These are phyloP conservation scores for Eutrema japonicum DNA, from an alignment of 345 rosid species.

Conservation along the genomic window DNA sequence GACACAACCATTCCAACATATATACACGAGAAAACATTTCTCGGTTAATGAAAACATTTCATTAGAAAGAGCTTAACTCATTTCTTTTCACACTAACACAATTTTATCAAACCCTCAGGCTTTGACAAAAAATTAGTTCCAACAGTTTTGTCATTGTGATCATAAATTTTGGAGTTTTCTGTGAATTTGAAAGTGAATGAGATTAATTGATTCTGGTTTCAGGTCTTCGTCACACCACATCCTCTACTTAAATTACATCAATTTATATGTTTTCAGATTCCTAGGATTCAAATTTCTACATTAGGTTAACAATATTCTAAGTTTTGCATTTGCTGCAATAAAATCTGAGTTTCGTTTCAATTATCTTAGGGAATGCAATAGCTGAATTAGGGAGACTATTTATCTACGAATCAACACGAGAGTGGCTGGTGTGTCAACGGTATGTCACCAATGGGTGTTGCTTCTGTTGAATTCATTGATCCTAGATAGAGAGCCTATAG, in stretches of 20 bases:
- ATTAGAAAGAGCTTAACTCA: too few species aligned
- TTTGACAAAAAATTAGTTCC: too few species aligned
- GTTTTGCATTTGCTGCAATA: too few species aligned
- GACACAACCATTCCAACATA: too few species aligned
- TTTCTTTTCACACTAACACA: too few species aligned
- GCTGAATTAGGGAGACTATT: conserved; percentile 92
- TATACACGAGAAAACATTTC: too few species aligned
- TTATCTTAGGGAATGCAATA: conserved; percentile 72
- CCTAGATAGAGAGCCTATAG: conserved; percentile 94
- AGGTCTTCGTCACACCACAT: conserved; percentile 92
- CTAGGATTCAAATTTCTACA: background rate
- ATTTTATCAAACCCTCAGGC: too few species aligned
- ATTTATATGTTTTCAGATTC: background rate
- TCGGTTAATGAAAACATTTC: too few species aligned
- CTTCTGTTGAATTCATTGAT: conserved; percentile 91
- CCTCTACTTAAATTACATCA: conserved; percentile 66
- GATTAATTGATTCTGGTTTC: conserved; percentile 8
- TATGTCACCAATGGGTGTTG: conserved; percentile 85
- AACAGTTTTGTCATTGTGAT: conserved; percentile 34
- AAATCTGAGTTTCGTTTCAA: background rate
- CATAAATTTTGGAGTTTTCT: background rate
- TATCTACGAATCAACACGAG: conserved; percentile 88
- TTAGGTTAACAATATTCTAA: background rate
- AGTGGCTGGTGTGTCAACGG: conserved; percentile 71
- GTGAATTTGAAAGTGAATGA: background rate